Percentiles rank a stretch among this genome's conserved stretches.
These are phyloP conservation scores for Didymella exigua DNA, from an alignment of 2,329 filamentous ascomycete genomes.

Conservation along the genomic window DNA sequence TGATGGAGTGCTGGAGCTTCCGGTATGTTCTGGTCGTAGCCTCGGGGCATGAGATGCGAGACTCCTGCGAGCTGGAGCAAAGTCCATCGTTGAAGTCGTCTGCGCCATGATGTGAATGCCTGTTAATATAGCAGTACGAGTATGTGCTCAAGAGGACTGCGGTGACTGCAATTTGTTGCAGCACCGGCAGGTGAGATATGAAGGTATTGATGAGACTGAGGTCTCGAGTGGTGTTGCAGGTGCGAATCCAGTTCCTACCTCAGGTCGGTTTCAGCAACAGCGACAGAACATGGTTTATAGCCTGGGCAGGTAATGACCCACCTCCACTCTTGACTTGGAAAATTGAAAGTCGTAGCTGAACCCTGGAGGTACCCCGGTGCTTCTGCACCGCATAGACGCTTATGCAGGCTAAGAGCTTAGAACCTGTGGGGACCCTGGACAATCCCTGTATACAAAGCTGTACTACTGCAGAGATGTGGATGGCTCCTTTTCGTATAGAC, in stretches of 20 bases:
- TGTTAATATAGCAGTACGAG: neutral
- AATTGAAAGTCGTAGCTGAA: neutral
- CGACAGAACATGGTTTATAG: constrained; percentile 3
- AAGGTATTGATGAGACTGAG: neutral
- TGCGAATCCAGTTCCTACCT: neutral
- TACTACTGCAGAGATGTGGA: neutral
- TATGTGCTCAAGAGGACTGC: neutral
- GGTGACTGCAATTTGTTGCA: neutral
- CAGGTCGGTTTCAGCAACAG: neutral
- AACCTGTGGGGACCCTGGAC: neutral
- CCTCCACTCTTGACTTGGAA: neutral
- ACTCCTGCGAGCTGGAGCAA: neutral
- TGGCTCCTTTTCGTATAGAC: neutral
- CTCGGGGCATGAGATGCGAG: neutral
- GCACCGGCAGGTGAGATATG: neutral
- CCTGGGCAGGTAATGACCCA: constrained; percentile 6
- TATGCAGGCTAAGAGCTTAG: constrained; percentile 4
- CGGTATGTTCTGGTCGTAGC: neutral
- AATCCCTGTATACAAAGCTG: neutral
- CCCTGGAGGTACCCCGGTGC: neutral
- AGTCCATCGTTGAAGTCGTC: neutral
- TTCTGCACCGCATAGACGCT: constrained; percentile 6
- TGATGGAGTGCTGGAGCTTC: neutral
- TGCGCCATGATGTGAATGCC: constrained; percentile 1
- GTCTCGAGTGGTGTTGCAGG: constrained; percentile 1